Evolutionary conservation across 1,139 yeast species (phyloP).

Genomic region (Taiozyma onychis): DNA sequence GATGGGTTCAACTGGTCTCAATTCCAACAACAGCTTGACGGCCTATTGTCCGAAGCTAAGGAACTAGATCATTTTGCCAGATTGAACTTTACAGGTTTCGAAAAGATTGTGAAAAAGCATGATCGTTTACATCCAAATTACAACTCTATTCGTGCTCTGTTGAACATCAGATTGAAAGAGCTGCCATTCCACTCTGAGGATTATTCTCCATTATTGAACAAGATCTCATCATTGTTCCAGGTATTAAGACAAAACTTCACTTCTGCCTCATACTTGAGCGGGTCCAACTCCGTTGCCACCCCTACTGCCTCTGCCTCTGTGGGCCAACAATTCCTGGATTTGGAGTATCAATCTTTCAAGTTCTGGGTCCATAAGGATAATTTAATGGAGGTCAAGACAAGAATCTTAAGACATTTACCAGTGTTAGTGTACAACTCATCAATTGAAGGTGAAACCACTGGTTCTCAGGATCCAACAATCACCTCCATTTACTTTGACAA

Average conservation of each 20-base stretch:
- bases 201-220: slow-evolving; percentile 83
- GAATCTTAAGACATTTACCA: slow-evolving; percentile 88
- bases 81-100: slow-evolving; percentile 89
- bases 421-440: slow-evolving; percentile 63
- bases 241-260: slow-evolving; percentile 65
- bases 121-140: slow-evolving; percentile 84
- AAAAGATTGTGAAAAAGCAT: slow-evolving; percentile 92
- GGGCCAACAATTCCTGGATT: slow-evolving; percentile 27
- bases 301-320: slow-evolving; percentile 23
- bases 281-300: slow-evolving; percentile 22
- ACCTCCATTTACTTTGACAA: slow-evolving; percentile 89
- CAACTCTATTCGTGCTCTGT: slow-evolving; percentile 74
- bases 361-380: slow-evolving; percentile 97
- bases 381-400: slow-evolving; percentile 93
- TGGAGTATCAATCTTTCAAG: slow-evolving; percentile 71
- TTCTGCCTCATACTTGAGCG: slow-evolving; percentile 25
- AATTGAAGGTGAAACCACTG: slow-evolving; percentile 32
- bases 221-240: slow-evolving; percentile 75
- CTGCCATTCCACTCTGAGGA: slow-evolving; percentile 94
- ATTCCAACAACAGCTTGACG: slow-evolving; percentile 67
- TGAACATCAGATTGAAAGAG: slow-evolving; percentile 80
- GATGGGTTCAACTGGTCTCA: slow-evolving; percentile 41
- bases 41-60: slow-evolving; percentile 66
- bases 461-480: slow-evolving; percentile 71
- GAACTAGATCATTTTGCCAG: slow-evolving; percentile 88